These are phyloP conservation scores for Lichtheimia ornata DNA, from an alignment of 371 early-diverging fungal genomes.

Conservation along the genomic window DNA sequence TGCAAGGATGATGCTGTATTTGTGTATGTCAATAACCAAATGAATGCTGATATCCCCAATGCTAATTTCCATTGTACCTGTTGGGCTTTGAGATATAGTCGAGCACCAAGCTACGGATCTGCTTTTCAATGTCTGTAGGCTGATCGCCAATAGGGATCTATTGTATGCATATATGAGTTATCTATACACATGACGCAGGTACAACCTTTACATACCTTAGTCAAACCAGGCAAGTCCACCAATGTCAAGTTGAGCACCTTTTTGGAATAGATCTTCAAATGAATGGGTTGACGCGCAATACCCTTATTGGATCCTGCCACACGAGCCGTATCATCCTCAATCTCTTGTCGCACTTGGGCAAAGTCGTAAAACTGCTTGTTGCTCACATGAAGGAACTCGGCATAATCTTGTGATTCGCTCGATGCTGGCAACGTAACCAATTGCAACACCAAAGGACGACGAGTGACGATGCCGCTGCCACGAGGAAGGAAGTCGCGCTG, in stretches of 20 bases:
- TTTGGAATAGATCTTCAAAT: slow-evolving; percentile 82
- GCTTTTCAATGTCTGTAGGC: slow-evolving; percentile 87
- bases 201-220: slow-evolving; percentile 59
- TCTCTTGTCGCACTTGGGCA: slow-evolving; percentile 80
- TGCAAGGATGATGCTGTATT: slow-evolving; percentile 85
- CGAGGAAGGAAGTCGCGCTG: slow-evolving; percentile 91
- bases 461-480: slow-evolving; percentile 91
- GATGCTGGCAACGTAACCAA: slow-evolving; percentile 65
- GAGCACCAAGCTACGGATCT: slow-evolving; percentile 80
- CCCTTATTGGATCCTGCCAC: slow-evolving; percentile 86
- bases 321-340: slow-evolving; percentile 85
- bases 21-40: slow-evolving; percentile 4
- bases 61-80: slow-evolving; percentile 42
- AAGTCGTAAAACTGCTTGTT: slow-evolving; percentile 80
- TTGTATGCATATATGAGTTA: slow-evolving; percentile 14
- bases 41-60: slow-evolving; percentile 28
- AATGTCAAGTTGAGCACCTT: slow-evolving; percentile 89
- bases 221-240: slow-evolving; percentile 93
- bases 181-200: slow-evolving; percentile 30
- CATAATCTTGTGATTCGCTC: slow-evolving; percentile 52
- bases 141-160: slow-evolving; percentile 73
- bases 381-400: slow-evolving; percentile 78
- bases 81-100: slow-evolving; percentile 89
- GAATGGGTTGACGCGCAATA: slow-evolving; percentile 83
- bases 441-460: slow-evolving; percentile 92